Percentiles rank a stretch among this genome's conserved stretches.
Evolutionary conservation across 768 basidiomycete species (phyloP).

Genomic region (Favolaschia claudopus): DNA sequence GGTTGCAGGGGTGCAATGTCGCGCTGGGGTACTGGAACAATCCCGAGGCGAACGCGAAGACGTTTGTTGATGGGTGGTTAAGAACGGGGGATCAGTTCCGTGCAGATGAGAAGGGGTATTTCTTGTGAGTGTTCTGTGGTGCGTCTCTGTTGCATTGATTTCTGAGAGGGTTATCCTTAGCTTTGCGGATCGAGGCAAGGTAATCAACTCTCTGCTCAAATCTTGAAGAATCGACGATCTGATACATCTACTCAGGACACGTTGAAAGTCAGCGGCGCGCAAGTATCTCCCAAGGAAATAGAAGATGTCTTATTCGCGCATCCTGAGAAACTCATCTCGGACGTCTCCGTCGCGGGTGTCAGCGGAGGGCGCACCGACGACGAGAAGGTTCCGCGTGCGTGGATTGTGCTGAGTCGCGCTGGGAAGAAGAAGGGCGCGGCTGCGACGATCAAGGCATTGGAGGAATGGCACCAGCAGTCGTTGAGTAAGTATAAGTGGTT

Average conservation of each 20-base stretch:
- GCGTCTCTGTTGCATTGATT: not conserved
- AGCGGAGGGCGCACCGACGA: constrained; percentile 73
- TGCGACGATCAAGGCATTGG: constrained; percentile 53
- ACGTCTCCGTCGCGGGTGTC: constrained; percentile 79
- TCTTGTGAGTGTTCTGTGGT: constrained; percentile 58
- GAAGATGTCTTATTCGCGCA: constrained; percentile 71
- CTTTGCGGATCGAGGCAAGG: constrained; percentile 82
- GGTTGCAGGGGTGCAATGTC: constrained; percentile 61
- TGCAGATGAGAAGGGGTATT: constrained; percentile 64
- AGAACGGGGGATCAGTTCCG: constrained; percentile 76
- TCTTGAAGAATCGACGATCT: too few relatives aligned
- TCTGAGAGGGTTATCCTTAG: constrained; percentile 42
- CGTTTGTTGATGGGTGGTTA: constrained; percentile 79
- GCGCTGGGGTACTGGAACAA: constrained; percentile 79
- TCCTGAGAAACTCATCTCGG: constrained; percentile 65
- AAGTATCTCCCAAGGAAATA: constrained; percentile 84
- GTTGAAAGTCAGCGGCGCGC: constrained; percentile 79
- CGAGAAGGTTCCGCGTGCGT: constrained; percentile 80
- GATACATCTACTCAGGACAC: too few relatives aligned
- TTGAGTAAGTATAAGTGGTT: constrained; percentile 82
- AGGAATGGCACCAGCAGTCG: constrained; percentile 66
- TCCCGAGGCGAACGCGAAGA: constrained; percentile 66
- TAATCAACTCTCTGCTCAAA: constrained; percentile 28
- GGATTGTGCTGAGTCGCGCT: constrained; percentile 69
- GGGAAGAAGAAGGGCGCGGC: constrained; percentile 59